Base-by-base conservation (phyloP, 1,284 basidiomycete genomes). In the Termitomyces sp. region DNA sequence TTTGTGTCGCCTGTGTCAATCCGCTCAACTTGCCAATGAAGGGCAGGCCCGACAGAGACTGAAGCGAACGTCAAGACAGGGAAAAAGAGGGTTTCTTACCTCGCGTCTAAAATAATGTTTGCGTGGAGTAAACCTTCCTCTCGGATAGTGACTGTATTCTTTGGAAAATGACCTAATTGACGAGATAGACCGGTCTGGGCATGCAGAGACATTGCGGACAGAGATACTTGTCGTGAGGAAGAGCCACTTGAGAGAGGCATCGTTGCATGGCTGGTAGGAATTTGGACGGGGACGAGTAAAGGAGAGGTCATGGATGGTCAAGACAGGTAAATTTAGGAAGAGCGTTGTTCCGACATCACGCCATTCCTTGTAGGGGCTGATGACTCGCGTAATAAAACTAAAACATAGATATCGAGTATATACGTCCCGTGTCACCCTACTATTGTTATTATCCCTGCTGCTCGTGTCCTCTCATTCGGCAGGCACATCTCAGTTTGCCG, bases 111-210 rank as follows among this genome's bases (percentile, higher is more conserved):
- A 62, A 71, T 80, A 8, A 80, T 63, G 19, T 75, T 72, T 21
- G 80, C 77, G 71, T 93, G 86, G 39, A 75, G 74, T 44, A 94
- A 66, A 9, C 86, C 88, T 50, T 86, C 81, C 54, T 83, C 78
- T 6, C 70, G 74, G 15, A 80, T 75, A 26, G 74, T 70, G 57
- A 81, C 77, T 2, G 68, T 65, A 34, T 63, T 69, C 30, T 77
- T 72, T 13, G 74, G 79, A 73, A n/a, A 67, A 67, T 39, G 76
- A 74, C 10, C 71, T 63, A 30, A 71, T 69, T 1, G 76, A 64
- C 15, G 67, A 43, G 73, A 60, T 31, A 70, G 59, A 54, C 65
- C 65, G 10, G 68, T 68, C 58, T 73, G 53, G 40, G 62, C 70
- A 38, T 72, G 70, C 10, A 72, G 53, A 53, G 69, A 71, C 52